These are phyloP conservation scores for Dictyostelium firmibasis DNA, from an alignment of 78 protist genomes.

Conservation along the genomic window DNA sequence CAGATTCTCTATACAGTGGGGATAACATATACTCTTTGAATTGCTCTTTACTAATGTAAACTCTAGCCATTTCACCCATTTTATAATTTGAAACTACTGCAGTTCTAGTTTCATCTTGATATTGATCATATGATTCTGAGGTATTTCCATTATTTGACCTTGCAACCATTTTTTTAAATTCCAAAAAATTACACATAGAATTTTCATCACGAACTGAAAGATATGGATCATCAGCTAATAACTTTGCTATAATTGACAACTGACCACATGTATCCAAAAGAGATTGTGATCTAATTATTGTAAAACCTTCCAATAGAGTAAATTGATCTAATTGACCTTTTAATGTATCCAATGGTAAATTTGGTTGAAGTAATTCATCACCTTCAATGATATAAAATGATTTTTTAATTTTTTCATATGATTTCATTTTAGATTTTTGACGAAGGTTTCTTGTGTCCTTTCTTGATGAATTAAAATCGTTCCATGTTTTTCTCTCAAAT, in stretches of 20 bases:
- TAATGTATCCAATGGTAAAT: background rate
- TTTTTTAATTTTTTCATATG: background rate
- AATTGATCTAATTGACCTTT: background rate
- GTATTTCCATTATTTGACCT: background rate
- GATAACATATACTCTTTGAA: background rate
- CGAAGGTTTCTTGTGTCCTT: background rate
- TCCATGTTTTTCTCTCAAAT: slow-evolving; percentile 63
- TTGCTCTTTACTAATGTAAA: background rate
- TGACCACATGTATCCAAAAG: slow-evolving; percentile 19
- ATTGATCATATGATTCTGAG: background rate
- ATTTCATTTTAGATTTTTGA: slow-evolving; percentile 18
- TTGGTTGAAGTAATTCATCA: background rate
- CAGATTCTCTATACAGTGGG: background rate
- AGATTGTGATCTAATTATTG: slow-evolving; percentile 3
- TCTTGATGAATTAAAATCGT: background rate
- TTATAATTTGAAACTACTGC: background rate
- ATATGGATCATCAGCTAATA: background rate
- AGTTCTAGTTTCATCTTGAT: background rate
- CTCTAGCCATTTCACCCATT: background rate
- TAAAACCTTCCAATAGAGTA: background rate
- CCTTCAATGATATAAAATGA: slow-evolving; percentile 50
- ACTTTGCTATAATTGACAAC: slow-evolving; percentile 39
- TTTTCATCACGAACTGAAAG: background rate
- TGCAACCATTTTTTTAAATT: background rate
- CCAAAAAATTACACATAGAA: background rate